A percentile compares a stretch with the other conserved stretches of the same genome.
These are phyloP conservation scores for Pseudozyma thailandica DNA, from an alignment of 1,284 basidiomycete genomes.

Conservation along the genomic window DNA sequence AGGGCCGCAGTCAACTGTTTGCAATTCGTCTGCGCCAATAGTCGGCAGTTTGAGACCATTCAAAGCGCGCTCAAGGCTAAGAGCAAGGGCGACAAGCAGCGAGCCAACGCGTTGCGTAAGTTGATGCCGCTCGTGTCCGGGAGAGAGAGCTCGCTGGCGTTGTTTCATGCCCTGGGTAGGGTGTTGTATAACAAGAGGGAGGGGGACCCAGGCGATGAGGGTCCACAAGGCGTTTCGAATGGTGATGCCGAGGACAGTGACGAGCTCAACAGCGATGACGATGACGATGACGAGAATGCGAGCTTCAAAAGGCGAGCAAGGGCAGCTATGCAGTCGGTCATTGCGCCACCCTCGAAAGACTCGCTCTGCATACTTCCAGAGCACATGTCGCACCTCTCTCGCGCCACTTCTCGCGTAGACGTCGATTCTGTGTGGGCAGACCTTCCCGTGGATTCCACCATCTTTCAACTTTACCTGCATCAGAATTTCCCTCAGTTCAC, in stretches of 20 bases:
- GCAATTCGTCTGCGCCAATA: conserved; percentile 75
- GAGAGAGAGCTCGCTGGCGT: conserved; percentile 83
- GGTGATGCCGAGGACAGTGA: conserved; percentile 1
- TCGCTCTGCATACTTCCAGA: conserved; percentile 68
- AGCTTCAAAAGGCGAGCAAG: conserved; percentile 4
- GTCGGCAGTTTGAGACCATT: conserved; percentile 5
- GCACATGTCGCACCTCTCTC: conserved; percentile 74
- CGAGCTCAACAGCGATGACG: background rate
- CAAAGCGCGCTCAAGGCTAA: conserved; percentile 1
- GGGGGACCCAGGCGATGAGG: conserved; percentile 62
- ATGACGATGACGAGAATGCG: background rate
- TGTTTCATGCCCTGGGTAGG: conserved; percentile 94
- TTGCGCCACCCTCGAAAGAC: conserved; percentile 1
- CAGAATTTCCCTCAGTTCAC: conserved; percentile 91
- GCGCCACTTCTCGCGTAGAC: conserved; percentile 68
- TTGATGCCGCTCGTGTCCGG: conserved; percentile 30
- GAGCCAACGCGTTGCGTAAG: conserved; percentile 7
- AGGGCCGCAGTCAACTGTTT: conserved; percentile 90
- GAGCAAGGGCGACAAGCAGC: background rate
- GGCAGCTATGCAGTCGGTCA: conserved; percentile 20
- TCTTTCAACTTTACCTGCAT: conserved; percentile 89
- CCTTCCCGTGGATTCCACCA: conserved; percentile 87
- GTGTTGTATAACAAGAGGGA: conserved; percentile 93
- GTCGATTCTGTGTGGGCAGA: conserved; percentile 76
- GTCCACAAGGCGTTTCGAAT: background rate